Evolutionary conservation across 75 land plant genomes (phyloP).

Genomic region (Ceratopteris richardii): DNA sequence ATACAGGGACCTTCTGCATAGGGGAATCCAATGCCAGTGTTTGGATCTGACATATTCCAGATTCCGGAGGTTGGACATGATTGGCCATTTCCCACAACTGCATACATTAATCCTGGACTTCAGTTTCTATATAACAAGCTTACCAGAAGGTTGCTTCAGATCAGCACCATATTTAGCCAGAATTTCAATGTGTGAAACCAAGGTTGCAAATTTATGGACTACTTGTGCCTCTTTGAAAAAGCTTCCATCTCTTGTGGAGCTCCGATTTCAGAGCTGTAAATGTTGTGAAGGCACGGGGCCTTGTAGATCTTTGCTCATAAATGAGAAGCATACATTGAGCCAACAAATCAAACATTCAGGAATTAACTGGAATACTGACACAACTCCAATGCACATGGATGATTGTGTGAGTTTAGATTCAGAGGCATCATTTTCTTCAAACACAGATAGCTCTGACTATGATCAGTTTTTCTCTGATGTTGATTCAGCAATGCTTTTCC

Average conservation of each 20-base stretch:
- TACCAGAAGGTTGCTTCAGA: conserved; percentile 59
- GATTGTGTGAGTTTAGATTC: conserved; percentile 15
- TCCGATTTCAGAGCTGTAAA: conserved; percentile 72
- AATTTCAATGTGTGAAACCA: conserved; percentile 76
- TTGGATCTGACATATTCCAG: conserved; percentile 48
- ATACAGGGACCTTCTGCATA: conserved; percentile 54
- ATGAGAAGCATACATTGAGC: conserved; percentile 5
- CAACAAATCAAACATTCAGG: conserved; percentile 1
- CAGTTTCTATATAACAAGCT: conserved; percentile 42
- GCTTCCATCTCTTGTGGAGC: conserved; percentile 54
- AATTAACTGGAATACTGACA: neutral
- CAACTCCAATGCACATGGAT: conserved; percentile 11
- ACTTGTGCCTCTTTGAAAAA: conserved; percentile 57
- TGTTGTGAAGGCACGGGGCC: conserved; percentile 58
- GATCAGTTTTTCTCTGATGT: conserved; percentile 25
- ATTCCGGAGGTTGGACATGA: conserved; percentile 50
- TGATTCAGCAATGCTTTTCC: conserved; percentile 15
- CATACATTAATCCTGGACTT: conserved; percentile 65
- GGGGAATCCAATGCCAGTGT: conserved; percentile 49
- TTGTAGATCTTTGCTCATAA: conserved; percentile 24
- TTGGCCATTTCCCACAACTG: conserved; percentile 46
- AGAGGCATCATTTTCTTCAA: conserved; percentile 16
- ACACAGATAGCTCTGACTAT: conserved; percentile 9
- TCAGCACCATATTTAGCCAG: conserved; percentile 59
- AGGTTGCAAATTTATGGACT: conserved; percentile 68